phyloP scores from a whole-genome alignment of 495 filamentous ascomycete genomes.

The Aspergillus bridgeri region DNA sequence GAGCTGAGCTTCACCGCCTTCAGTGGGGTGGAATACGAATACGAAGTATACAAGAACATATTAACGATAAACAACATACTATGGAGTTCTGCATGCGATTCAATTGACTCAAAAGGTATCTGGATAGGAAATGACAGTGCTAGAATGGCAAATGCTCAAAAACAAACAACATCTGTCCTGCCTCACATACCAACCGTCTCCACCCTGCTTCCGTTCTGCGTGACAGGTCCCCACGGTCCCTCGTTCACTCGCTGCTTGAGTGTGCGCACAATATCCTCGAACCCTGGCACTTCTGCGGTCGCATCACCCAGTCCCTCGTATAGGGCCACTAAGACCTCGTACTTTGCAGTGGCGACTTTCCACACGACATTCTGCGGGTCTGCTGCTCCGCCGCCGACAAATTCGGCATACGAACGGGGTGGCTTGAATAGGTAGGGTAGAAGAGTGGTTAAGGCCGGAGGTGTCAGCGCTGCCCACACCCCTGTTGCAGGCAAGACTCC shows the following conservation, averaged over 20 bases:
- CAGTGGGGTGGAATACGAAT: conserved; percentile 10
- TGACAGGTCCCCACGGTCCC: conserved; percentile 40
- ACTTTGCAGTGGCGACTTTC: conserved; percentile 57
- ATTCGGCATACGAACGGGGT: conserved; percentile 53
- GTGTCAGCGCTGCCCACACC: conserved; percentile 48
- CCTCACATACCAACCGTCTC: conserved; percentile 37
- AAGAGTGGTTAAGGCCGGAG: conserved; percentile 49
- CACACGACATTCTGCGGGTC: conserved; percentile 58
- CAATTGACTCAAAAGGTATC: not conserved
- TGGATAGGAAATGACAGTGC: conserved; percentile 1
- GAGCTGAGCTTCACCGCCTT: conserved; percentile 21
- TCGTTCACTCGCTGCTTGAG: conserved; percentile 43
- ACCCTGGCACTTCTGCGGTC: conserved; percentile 30
- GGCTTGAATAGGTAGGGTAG: conserved; percentile 59
- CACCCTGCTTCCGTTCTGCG: conserved; percentile 29
- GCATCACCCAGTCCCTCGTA: conserved; percentile 30
- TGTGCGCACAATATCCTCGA: conserved; percentile 44
- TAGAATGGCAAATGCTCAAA: not conserved
- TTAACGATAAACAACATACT: too few species aligned
- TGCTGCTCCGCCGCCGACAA: conserved; percentile 55
- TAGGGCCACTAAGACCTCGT: conserved; percentile 51
- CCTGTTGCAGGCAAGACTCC: conserved; percentile 46
- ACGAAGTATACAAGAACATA: conserved; percentile 20
- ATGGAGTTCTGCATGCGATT: too few species aligned
- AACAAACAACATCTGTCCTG: not conserved